Conservation (phyloP, 306 rosid genomes). For the Cyamopsis tetragonoloba region DNA sequence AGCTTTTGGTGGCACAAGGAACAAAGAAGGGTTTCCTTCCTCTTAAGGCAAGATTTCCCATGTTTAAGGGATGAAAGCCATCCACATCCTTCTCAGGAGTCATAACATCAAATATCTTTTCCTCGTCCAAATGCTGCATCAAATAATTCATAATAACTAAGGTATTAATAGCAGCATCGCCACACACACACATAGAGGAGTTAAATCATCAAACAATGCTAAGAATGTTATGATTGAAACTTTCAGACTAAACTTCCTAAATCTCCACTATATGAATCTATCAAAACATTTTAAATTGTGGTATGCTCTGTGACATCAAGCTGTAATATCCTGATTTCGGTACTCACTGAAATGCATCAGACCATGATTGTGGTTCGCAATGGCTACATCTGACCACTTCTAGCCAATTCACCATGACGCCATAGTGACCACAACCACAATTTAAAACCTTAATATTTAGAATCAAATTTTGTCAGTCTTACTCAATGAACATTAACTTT, state of each 20-base stretch:
- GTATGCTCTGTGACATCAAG: too few species aligned
- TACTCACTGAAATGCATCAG: too few species aligned
- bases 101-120: slow-evolving; percentile 28
- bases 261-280: neutral
- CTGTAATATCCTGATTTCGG: too few species aligned
- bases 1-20: slow-evolving; percentile 41
- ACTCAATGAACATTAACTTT: neutral
- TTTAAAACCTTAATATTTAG: too few species aligned
- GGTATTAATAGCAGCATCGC: neutral
- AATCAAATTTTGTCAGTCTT: neutral
- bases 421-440: too few species aligned
- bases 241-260: neutral
- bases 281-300: too few species aligned
- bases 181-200: too few species aligned
- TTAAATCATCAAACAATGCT: neutral
- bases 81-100: slow-evolving; percentile 48
- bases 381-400: too few species aligned
- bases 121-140: slow-evolving; percentile 39
- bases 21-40: slow-evolving; percentile 41
- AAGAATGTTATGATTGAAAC: neutral
- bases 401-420: too few species aligned
- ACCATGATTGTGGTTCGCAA: too few species aligned
- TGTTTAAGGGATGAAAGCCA: slow-evolving; percentile 47
- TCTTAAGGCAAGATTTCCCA: slow-evolving; percentile 36
- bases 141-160: slow-evolving; percentile 18